phyloP scores from a whole-genome alignment of 352 stramenopile species.

The Globisporangium perplexum region DNA sequence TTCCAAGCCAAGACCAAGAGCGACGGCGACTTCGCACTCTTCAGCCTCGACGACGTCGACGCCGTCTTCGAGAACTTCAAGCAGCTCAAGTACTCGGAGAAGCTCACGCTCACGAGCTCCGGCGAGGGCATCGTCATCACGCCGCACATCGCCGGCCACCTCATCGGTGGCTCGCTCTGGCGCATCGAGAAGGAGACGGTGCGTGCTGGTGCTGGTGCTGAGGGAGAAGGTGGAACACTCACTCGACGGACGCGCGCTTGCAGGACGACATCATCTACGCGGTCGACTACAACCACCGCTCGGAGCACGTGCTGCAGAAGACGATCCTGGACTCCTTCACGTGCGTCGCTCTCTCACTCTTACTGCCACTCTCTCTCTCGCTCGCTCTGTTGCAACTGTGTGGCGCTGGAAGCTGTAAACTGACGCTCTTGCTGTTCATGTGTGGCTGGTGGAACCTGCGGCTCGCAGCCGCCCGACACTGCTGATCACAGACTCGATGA shows the following conservation, averaged over 20 bases:
- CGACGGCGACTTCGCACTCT: slow-evolving; percentile 89
- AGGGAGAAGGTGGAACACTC: not conserved
- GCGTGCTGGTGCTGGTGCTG: not conserved
- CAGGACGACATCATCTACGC: slow-evolving; percentile 92
- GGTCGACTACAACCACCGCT: slow-evolving; percentile 92
- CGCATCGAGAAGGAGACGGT: slow-evolving; percentile 93
- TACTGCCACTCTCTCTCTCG: no score
- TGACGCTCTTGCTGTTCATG: not conserved
- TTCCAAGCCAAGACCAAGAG: slow-evolving; percentile 91
- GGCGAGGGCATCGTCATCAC: slow-evolving; percentile 90
- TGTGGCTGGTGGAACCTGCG: not conserved
- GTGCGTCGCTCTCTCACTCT: slow-evolving; percentile 15
- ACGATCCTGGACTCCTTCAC: slow-evolving; percentile 93
- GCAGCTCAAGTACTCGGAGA: slow-evolving; percentile 95
- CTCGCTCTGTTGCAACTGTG: not conserved
- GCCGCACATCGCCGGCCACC: slow-evolving; percentile 90
- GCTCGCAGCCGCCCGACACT: slow-evolving; percentile 62
- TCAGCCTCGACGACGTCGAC: slow-evolving; percentile 93
- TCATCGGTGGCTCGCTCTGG: slow-evolving; percentile 94
- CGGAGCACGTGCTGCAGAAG: slow-evolving; percentile 92
- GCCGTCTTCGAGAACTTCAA: slow-evolving; percentile 89
- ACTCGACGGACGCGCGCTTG: not conserved
- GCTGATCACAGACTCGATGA: slow-evolving; percentile 88
- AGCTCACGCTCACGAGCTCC: slow-evolving; percentile 81
- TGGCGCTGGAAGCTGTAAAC: not conserved